These are phyloP conservation scores for Teunomyces pallodes DNA, from an alignment of 805 yeast species.

Conservation along the genomic window DNA sequence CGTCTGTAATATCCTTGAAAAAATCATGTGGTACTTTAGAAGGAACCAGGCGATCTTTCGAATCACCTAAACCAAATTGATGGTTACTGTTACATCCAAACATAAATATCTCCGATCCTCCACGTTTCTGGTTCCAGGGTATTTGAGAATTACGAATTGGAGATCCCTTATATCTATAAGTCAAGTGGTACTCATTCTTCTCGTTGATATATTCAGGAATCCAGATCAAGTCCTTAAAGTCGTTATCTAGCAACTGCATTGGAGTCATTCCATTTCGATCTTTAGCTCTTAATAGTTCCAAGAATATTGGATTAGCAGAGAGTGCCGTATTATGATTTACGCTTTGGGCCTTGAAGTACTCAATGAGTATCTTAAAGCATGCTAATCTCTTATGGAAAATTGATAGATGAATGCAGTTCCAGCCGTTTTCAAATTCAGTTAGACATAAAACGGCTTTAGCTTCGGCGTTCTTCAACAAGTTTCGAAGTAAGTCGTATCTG, in stretches of 20 bases:
- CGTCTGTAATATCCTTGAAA: constrained; percentile 15
- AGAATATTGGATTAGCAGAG: constrained; percentile 19
- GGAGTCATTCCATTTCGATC: constrained; percentile 77
- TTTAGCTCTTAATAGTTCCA: constrained; percentile 48
- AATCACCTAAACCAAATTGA: constrained; percentile 65
- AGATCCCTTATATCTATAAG: constrained; percentile 17
- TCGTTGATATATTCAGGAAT: constrained; percentile 42
- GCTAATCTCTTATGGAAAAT: constrained; percentile 54
- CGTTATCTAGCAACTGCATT: constrained; percentile 57
- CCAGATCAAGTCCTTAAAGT: constrained; percentile 42
- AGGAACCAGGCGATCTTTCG: constrained; percentile 45
- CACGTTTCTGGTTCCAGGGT: constrained; percentile 43
- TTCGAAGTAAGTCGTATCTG: constrained; percentile 43
- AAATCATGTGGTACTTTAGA: constrained; percentile 34
- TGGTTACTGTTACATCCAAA: constrained; percentile 64
- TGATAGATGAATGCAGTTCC: constrained; percentile 78
- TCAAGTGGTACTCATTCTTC: constrained; percentile 26
- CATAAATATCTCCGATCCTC: constrained; percentile 58
- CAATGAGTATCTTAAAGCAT: constrained; percentile 45
- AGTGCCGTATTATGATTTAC: constrained; percentile 14
- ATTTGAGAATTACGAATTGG: constrained; percentile 11
- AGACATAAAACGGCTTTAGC: constrained; percentile 38
- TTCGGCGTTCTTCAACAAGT: constrained; percentile 47
- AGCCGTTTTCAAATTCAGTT: constrained; percentile 72
- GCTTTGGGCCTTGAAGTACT: constrained; percentile 17